Conservation (phyloP, 2,329 filamentous ascomycete genomes). For the Alternaria sp. region DNA sequence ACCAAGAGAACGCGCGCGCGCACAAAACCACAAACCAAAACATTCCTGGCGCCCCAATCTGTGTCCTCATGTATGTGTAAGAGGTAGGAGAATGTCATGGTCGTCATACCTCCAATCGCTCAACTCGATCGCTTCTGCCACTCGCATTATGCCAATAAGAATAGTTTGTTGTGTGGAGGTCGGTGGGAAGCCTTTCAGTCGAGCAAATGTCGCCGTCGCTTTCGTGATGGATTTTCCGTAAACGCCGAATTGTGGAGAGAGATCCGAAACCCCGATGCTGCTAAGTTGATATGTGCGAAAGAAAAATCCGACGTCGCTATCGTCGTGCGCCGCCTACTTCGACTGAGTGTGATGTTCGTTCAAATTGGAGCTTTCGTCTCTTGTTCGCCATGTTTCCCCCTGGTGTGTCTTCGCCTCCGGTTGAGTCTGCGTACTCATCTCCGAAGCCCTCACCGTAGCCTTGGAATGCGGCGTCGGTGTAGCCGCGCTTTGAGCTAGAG, state of each 20-base stretch:
- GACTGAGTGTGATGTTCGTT: slow-evolving; percentile 45
- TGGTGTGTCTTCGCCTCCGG: slow-evolving; percentile 72
- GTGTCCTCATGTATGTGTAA: slow-evolving; percentile 17
- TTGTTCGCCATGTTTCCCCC: slow-evolving; percentile 42
- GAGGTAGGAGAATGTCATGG: slow-evolving; percentile 19
- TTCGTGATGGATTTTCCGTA: slow-evolving; percentile 18
- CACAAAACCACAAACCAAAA: slow-evolving; percentile 16
- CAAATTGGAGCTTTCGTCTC: slow-evolving; percentile 48
- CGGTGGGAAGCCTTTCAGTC: slow-evolving; percentile 3
- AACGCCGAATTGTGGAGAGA: slow-evolving; percentile 17
- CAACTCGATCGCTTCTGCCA: slow-evolving; percentile 11
- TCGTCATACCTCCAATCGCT: slow-evolving; percentile 14
- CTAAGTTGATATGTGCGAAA: slow-evolving; percentile 20
- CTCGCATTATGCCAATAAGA: slow-evolving; percentile 21
- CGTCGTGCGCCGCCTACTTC: slow-evolving; percentile 49
- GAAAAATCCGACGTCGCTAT: slow-evolving; percentile 29
- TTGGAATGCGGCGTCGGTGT: slow-evolving; percentile 77
- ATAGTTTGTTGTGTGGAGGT: slow-evolving; percentile 8
- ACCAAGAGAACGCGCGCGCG: background rate
- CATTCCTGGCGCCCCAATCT: slow-evolving; percentile 18
- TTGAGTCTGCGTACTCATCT: slow-evolving; percentile 75
- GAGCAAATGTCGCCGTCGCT: slow-evolving; percentile 9
- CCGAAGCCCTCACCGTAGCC: slow-evolving; percentile 77
- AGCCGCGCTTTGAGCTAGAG: slow-evolving; percentile 76
- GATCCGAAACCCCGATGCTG: slow-evolving; percentile 17